These are phyloP conservation scores for Luffa aegyptiaca DNA, from an alignment of 306 rosid species.

Conservation along the genomic window DNA sequence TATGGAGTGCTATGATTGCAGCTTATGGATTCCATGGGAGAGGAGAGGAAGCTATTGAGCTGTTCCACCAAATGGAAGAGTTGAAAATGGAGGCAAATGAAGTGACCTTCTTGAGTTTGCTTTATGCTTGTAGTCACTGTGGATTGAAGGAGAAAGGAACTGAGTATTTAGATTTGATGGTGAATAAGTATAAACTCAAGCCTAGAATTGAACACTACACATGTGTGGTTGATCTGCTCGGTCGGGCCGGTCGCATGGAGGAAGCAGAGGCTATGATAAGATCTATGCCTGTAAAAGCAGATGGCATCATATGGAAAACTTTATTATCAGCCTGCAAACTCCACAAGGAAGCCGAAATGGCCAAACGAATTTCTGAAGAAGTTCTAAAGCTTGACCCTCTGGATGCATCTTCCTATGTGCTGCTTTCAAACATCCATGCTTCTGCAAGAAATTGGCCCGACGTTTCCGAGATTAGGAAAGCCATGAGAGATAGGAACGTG, in stretches of 20 bases:
- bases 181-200: slow-evolving; percentile 43
- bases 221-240: slow-evolving; percentile 73
- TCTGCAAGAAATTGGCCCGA: slow-evolving; percentile 70
- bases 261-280: slow-evolving; percentile 72
- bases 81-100: slow-evolving; percentile 54
- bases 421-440: slow-evolving; percentile 72
- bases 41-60: slow-evolving; percentile 62
- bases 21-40: slow-evolving; percentile 88
- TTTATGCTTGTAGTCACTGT: slow-evolving; percentile 81
- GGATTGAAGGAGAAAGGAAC: slow-evolving; percentile 79
- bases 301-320: slow-evolving; percentile 80
- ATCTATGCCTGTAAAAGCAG: slow-evolving; percentile 73
- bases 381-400: slow-evolving; percentile 64
- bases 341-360: slow-evolving; percentile 71
- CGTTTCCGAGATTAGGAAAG: slow-evolving; percentile 62
- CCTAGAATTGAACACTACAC: slow-evolving; percentile 75
- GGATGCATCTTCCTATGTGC: slow-evolving; percentile 67
- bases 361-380: slow-evolving; percentile 59
- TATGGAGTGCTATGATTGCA: slow-evolving; percentile 81
- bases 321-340: slow-evolving; percentile 74
- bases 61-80: slow-evolving; percentile 61
- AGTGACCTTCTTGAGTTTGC: slow-evolving; percentile 82
- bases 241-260: slow-evolving; percentile 72
- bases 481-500: slow-evolving; percentile 57
- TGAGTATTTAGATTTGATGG: slow-evolving; percentile 57